Percentiles rank a stretch among this genome's conserved stretches.
These are phyloP conservation scores for Dryadomyces quercivorus DNA, from an alignment of 2,329 filamentous ascomycete species.

Conservation along the genomic window DNA sequence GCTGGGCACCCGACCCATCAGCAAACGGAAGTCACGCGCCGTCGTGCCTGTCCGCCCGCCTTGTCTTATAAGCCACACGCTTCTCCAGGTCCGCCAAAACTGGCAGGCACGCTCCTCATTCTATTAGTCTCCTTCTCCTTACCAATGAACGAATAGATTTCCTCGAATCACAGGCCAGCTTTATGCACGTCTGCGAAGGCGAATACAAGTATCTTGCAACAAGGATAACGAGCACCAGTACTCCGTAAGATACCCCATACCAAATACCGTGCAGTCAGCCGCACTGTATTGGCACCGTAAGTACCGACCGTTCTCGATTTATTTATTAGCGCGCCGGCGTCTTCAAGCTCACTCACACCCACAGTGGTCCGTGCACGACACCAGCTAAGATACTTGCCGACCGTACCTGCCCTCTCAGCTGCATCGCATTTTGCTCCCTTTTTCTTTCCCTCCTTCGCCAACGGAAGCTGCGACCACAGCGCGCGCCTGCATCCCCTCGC, in stretches of 20 bases:
- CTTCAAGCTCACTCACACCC: not conserved
- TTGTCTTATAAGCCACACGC: not conserved
- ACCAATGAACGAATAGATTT: not conserved
- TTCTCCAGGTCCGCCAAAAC: not conserved
- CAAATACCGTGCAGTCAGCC: not conserved
- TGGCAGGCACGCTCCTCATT: not conserved
- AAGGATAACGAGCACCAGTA: not conserved
- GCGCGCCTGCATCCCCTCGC: not conserved
- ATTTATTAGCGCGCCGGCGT: not conserved
- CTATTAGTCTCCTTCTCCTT: no score
- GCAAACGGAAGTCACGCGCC: not conserved
- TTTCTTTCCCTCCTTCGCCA: not conserved
- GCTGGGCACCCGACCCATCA: not conserved
- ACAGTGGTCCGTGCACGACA: not conserved
- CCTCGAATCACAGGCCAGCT: not conserved
- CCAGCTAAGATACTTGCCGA: not conserved
- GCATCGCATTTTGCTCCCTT: not conserved
- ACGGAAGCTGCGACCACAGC: not conserved
- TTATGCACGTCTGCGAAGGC: not conserved
- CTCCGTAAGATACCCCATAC: not conserved
- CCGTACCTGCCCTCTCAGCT: not conserved
- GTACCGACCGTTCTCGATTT: not conserved
- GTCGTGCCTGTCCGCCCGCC: not conserved
- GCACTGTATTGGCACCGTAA: not conserved
- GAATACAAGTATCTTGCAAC: not conserved